Evolutionary conservation across 805 yeast genomes (phyloP), one percentile per base, ranked within the genome.

Genomic region (Blastobotrys attinorum): DNA sequence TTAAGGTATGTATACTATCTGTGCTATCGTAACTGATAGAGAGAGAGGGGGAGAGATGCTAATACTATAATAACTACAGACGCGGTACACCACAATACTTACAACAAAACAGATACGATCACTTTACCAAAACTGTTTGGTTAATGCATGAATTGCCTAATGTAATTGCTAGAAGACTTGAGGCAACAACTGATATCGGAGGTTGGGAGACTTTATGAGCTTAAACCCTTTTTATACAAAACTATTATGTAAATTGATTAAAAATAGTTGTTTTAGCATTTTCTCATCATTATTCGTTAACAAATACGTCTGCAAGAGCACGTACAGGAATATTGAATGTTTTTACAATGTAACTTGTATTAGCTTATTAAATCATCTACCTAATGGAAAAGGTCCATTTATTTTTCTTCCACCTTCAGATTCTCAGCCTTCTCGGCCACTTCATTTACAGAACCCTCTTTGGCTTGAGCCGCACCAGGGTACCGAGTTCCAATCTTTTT

Each of bases 401-500:
- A 17, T 5, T 15, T 21, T 13, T 18, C 22, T 8, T 7, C 18
- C 13, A 34, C 7, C 10, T 25, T 25, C 29, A 11, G 29, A 11
- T 25, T 25, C 29, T 25, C 7, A 7, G 7, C 7, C 29, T 25
- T 7, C 29, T 8, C 29, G 29, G 29, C 22, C 25, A 35, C 27
- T 22, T 20, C 33, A n/a, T 34, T 22, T 16, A 16, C 22, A 41
- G 49, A n/a, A n/a, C n/a, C n/a, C n/a, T n/a, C 27, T 64, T 66
- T 41, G 71, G 45, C 39, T 61, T 63, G 11, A 73, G 38, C 46
- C 6, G 38, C 47, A 16, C 37, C 54, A 34, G 96, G 96, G 73
- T 83, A 86, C 65, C 77, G 77, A n/a, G 87, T 60, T 49, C 97
- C 97, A 67, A 87, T 86, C 61, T 85, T 79, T 71, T 88, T 88